Evolutionary conservation across 2,329 filamentous ascomycete genomes (phyloP), one percentile per base, ranked within the genome.

Genomic region (Fusarium coffeatum): DNA sequence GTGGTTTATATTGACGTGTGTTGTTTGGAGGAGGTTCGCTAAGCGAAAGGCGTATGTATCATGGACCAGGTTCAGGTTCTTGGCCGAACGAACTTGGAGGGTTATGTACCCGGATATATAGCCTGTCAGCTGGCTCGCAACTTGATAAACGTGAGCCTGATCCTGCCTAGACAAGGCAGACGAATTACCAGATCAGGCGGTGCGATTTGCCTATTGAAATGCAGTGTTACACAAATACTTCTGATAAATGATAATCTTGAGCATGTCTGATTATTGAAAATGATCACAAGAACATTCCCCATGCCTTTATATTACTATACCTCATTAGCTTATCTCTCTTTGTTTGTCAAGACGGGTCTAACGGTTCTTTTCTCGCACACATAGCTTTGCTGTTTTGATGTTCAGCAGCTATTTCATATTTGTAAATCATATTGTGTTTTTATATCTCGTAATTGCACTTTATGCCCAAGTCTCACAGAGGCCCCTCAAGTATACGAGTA

Each of bases 141-240:
- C 50, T 48, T 68, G 55, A 65, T 61, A 57, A 63, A 50, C 55
- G 45, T 25, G 40, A 55, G 51, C 48, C 51, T 46, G 45, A 51
- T 64, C 55, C 63, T 70, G 68, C 68, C 67, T 64, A 43, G 47
- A 42, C 55, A 43, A 70, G 68, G 68, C 64, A 68, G 58, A 55
- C 34, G 41, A 28, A 64, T 55, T 55, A 68, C 43, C 53, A 56
- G 34, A 25, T 56, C 50, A 57, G 64, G 68, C 64, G 68, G 51
- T 68, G 59, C 65, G 65, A 61, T 49, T 64, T 56, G 53, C 48
- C 34, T 48, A 41, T 43, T 63, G 37, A 18, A 68, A 54, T 57
- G 18, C 34, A 41, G 27, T 47, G 55, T 56, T 57, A 46, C 55
- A 70, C 68, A 71, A 43, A 53, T 32, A 40, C 53, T 62, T 45